A percentile compares a stretch with the other conserved stretches of the same genome.
Evolutionary conservation across 345 rosid species (phyloP).

Genomic region (Erysimum cheiranthoides): DNA sequence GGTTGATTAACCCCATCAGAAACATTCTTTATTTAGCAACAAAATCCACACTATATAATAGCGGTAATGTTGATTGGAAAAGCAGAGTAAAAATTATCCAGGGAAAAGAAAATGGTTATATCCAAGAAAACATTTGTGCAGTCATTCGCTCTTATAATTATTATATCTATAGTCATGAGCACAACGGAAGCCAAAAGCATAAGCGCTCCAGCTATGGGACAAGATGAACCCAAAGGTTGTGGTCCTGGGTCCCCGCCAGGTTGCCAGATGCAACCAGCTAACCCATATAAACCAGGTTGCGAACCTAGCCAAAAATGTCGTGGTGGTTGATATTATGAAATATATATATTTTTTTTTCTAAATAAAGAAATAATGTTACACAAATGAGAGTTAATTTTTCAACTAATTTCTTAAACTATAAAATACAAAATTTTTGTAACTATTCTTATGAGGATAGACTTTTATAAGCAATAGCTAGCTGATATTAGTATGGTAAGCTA

Average conservation of each 20-base stretch:
- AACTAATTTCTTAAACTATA: neutral
- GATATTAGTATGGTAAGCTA: neutral
- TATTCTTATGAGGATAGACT: neutral
- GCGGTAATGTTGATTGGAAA: neutral
- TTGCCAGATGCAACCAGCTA: neutral
- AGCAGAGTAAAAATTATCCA: neutral
- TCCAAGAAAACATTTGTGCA: constrained; percentile 6
- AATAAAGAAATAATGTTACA: neutral
- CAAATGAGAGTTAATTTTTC: neutral
- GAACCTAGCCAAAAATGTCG: constrained; percentile 2
- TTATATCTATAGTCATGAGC: constrained; percentile 10
- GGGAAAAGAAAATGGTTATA: constrained; percentile 15
- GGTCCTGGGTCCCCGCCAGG: neutral
- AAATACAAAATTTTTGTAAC: neutral
- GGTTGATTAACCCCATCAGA: neutral
- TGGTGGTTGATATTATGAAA: constrained; percentile 3
- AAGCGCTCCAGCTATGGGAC: neutral
- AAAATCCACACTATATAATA: constrained; percentile 15
- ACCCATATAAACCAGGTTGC: constrained; percentile 17
- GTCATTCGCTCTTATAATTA: constrained; percentile 4
- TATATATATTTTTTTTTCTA: neutral
- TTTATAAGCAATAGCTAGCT: neutral
- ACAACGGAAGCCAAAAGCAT: constrained; percentile 19
- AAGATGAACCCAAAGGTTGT: neutral
- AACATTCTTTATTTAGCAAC: constrained; percentile 33